Conservation (phyloP, 176 grass and related monocot species). For the Tuctoria greenei region DNA sequence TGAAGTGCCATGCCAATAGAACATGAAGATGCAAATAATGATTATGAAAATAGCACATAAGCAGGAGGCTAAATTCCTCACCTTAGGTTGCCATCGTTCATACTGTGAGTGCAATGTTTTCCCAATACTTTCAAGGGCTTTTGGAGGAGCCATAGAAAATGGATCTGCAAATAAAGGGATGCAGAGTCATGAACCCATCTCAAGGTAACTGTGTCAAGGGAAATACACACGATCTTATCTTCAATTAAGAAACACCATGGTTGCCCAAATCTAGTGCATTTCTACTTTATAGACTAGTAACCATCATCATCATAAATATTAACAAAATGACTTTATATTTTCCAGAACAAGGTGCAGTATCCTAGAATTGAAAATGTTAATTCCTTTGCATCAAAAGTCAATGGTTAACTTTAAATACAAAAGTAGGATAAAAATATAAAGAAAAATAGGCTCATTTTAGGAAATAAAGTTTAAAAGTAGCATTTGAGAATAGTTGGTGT, state of each 20-base stretch:
- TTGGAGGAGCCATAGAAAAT: slow-evolving; percentile 87
- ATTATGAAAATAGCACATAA: not conserved
- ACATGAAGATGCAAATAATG: slow-evolving; percentile 33
- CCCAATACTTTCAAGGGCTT: slow-evolving; percentile 91
- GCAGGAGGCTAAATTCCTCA: slow-evolving; percentile 3
- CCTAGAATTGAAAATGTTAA: not conserved
- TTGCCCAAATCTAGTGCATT: not conserved
- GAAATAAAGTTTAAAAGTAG: not conserved
- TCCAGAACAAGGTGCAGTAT: not conserved
- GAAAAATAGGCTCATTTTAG: not conserved
- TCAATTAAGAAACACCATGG: slow-evolving; percentile 1
- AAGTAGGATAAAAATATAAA: not conserved
- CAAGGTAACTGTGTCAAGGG: not conserved
- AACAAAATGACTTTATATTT: not conserved
- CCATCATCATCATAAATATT: not conserved
- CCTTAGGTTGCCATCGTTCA: slow-evolving; percentile 97
- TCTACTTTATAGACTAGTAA: not conserved
- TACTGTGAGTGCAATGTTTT: slow-evolving; percentile 95
- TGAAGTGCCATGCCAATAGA: not conserved
- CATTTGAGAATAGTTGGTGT: not conserved
- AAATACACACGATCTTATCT: slow-evolving; percentile 1
- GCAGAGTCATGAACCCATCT: slow-evolving; percentile 32
- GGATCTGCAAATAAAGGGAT: slow-evolving; percentile 66
- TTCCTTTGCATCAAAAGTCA: not conserved
- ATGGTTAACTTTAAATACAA: not conserved